Percentiles rank a stretch among this genome's conserved stretches.
These are phyloP conservation scores for Ruellia speciosa DNA, from an alignment of 305 asterid genomes.

Conservation along the genomic window DNA sequence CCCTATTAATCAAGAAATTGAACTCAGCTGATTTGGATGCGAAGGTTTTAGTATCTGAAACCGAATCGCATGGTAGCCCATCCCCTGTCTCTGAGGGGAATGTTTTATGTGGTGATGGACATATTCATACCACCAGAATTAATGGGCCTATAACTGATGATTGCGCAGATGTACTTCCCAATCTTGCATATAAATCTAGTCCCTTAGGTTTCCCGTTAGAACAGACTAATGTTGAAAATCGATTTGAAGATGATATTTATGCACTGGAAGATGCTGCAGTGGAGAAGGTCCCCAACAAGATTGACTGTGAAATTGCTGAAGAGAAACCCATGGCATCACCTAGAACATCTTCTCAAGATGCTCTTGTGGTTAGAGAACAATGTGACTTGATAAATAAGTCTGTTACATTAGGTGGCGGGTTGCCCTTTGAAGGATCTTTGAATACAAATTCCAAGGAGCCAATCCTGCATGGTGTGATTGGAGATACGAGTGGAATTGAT, in stretches of 20 bases:
- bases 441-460: constrained; percentile 29
- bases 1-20: constrained; percentile 22
- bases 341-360: constrained; percentile 24
- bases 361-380: constrained; percentile 23
- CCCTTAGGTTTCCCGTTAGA: constrained; percentile 23
- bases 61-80: constrained; percentile 27
- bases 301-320: constrained; percentile 17
- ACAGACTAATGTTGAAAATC: constrained; percentile 27
- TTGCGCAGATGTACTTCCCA: constrained; percentile 21
- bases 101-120: constrained; percentile 24
- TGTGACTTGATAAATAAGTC: constrained; percentile 22
- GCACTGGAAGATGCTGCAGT: constrained; percentile 23
- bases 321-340: constrained; percentile 19
- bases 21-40: constrained; percentile 24
- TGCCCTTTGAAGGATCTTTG: constrained; percentile 23
- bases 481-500: constrained; percentile 24
- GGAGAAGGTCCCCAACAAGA: constrained; percentile 20
- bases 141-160: constrained; percentile 13
- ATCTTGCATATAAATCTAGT: constrained; percentile 22
- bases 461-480: constrained; percentile 24
- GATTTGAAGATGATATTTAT: constrained; percentile 21
- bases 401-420: constrained; percentile 21
- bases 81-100: constrained; percentile 22
- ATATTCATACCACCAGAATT: background rate
- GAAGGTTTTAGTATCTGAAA: constrained; percentile 27